Evolutionary conservation across 2,329 filamentous ascomycete species (phyloP), one percentile per base, ranked within the genome.

Genomic region (Trichoderma polysporum): DNA sequence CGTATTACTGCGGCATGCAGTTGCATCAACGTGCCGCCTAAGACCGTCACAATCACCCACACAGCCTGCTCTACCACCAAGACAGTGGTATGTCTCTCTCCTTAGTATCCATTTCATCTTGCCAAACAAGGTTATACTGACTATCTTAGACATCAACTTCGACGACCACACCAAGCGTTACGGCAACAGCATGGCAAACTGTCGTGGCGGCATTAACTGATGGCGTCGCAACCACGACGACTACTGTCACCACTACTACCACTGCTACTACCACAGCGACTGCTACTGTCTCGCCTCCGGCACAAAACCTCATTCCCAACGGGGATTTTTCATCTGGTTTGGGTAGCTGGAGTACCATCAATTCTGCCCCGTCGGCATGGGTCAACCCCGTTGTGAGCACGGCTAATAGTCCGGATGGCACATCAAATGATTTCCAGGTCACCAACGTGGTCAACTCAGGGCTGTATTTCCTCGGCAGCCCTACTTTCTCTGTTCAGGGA

Each of bases 1-100:
- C 71, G 71, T 4, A 71, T 73, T 56, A 71, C 71, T 10, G 72
- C 70, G 15, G 72, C 70, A 15, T 73, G 72, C 29, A 68, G 69
- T 10, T 73, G 72, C 60, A 73, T 73, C 31, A 67, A 69, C 19
- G 71, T 73, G 1, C 70, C 72, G 0, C 70, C 69, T 19, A 22
- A 54, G 19, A 73, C 71, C 2, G 19, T 73, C 27, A 72, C 67
- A 35, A 31, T 60, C 31, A 71, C 71, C 1, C 52, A 68, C 22
- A 68, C 66, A 15, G 63, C 58, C 27, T 50, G 62, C 39, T 66
- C 66, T 13, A 35, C 29, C 17, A 70, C 70, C 13, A 52, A 63
- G 9, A 69, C 66, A 54, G 57, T 68, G 27, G 70, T 71, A 67
- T 41, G 65, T 15, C 6, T 49, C 8, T n/a, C 7, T 15, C 22